Base-by-base conservation (phyloP, 257 asterid genomes). In the Penstemon eatonii region DNA sequence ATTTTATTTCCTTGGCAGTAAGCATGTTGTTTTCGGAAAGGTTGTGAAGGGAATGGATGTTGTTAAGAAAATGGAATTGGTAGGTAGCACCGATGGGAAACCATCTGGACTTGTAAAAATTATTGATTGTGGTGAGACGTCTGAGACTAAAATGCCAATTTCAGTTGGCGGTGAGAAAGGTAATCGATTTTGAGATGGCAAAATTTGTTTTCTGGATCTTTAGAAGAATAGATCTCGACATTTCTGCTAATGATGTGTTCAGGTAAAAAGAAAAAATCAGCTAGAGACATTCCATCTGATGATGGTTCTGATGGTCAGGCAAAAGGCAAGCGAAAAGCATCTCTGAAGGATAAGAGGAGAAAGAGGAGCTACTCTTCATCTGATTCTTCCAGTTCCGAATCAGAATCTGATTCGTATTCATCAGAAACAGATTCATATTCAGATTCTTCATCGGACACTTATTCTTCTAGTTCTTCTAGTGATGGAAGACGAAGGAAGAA, bases 21-120 rank as follows among this genome's bases (percentile, higher is more conserved):
- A 89, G 69, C 99, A 94, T 81, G 97, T 94, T 60, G 97, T 94
- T 77, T 94, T 94, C 68, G 99, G 99, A 39, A 91, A 87, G 80
- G 99, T 89, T 77, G 90, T 87, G 68, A 82, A 81, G 67, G 99
- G 99, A 70, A 83, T 94, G 93, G 96, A 87, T 6, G 12, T 85
- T 78, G 79, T 94, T 53, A 89, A 56, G 88, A 91, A 85, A 82
- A 80, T 94, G 79, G 99, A 94, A 78, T 88, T 79, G 78, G 66
- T 84, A 47, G 99, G 97, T 53, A 70, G 96, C 25, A 73, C 85
- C 63, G 87, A 81, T 73, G 99, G 96, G 69, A 81, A 56, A 63
- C 84, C 91, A 12, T 56, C 81, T 46, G 91, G 85, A 64, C 56
- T 77, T 75, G 96, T 94, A 65, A 89, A 84, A 82, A 82, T 91